A percentile compares a stretch with the other conserved stretches of the same genome.
Conservation (phyloP, 2,329 filamentous ascomycete genomes). For the Diaporthe citriasiana region DNA sequence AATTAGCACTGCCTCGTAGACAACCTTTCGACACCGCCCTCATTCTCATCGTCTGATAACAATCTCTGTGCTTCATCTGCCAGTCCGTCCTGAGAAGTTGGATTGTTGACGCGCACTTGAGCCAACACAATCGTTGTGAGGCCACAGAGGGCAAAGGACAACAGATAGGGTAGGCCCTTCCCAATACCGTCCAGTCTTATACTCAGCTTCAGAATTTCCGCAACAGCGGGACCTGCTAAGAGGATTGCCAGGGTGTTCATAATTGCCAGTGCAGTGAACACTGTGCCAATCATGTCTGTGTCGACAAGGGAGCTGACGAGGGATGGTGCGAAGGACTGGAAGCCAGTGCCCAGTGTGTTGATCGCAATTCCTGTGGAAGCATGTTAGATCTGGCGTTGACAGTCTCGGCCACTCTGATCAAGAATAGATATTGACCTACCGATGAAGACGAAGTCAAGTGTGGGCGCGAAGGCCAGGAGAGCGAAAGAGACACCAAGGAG, state of each 20-base stretch:
- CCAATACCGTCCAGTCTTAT: constrained; percentile 2
- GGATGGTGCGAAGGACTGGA: not conserved
- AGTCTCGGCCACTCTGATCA: not conserved
- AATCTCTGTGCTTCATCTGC: constrained; percentile 2
- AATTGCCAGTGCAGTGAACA: constrained; percentile 14
- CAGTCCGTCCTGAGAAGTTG: not conserved
- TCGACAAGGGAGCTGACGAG: constrained; percentile 17
- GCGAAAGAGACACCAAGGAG: not conserved
- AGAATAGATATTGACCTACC: not conserved
- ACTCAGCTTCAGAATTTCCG: not conserved
- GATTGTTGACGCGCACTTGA: not conserved
- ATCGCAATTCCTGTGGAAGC: not conserved
- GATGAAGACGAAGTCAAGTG: not conserved
- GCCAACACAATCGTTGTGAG: not conserved
- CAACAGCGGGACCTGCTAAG: not conserved
- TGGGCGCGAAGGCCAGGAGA: not conserved
- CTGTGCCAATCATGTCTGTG: constrained; percentile 8
- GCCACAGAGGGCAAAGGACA: not conserved
- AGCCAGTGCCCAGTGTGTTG: not conserved
- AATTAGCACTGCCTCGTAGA: not conserved
- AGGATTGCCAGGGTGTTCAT: constrained; percentile 16
- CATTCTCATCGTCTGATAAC: not conserved
- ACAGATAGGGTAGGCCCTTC: not conserved
- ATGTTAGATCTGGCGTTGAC: not conserved
- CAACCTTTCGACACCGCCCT: not conserved